Conservation (phyloP, 2,329 filamentous ascomycete genomes). For the Shiraia sp. region DNA sequence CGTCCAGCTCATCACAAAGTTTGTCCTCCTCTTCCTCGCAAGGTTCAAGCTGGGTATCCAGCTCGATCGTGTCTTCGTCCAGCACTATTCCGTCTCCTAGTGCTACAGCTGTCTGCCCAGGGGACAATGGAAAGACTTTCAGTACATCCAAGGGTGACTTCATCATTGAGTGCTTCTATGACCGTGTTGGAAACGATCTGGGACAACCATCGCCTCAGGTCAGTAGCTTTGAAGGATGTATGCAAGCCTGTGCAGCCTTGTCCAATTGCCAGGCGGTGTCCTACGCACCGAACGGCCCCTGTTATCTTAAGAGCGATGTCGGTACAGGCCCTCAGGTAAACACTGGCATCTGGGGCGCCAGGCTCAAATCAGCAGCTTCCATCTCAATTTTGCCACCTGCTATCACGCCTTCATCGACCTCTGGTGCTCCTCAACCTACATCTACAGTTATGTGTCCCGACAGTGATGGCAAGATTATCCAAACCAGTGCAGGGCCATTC, state of each 20-base stretch:
- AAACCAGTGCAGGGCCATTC: conserved; percentile 2
- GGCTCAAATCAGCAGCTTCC: too few relatives aligned
- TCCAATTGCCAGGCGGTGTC: conserved; percentile 9
- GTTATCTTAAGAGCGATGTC: too few relatives aligned
- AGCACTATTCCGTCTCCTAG: conserved; percentile 1
- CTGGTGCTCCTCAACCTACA: not conserved
- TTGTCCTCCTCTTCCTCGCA: not conserved
- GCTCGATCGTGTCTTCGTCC: not conserved
- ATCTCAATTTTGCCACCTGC: too few relatives aligned
- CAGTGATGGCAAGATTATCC: conserved; percentile 3
- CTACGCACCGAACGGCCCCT: conserved; percentile 15
- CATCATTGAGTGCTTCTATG: conserved; percentile 15
- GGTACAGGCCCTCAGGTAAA: too few relatives aligned
- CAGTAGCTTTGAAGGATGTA: conserved; percentile 5
- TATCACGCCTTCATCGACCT: too few relatives aligned
- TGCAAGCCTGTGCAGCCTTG: conserved; percentile 7
- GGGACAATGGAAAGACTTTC: conserved; percentile 6
- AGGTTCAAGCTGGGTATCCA: not conserved
- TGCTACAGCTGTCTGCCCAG: conserved; percentile 9
- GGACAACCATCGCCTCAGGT: conserved; percentile 3
- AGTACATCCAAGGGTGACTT: conserved; percentile 10
- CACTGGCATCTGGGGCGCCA: too few relatives aligned
- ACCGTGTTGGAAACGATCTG: conserved; percentile 8
- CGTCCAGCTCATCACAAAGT: conserved; percentile 1
- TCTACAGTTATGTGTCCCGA: conserved; percentile 12